Evolutionary conservation across 768 basidiomycete species (phyloP).

Genomic region (Rhizopogon vulgaris): DNA sequence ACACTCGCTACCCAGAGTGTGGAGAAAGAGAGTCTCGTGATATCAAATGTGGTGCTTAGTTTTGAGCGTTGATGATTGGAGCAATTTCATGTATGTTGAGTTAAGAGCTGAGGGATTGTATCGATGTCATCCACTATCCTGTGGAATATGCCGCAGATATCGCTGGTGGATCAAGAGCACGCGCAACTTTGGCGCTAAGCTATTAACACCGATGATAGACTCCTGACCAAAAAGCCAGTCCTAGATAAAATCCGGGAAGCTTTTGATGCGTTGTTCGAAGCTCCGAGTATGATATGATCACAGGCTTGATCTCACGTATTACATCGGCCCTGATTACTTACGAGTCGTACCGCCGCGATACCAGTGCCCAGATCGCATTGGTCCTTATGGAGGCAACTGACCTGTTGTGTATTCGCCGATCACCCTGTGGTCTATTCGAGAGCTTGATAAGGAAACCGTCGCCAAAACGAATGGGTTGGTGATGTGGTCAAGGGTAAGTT

Average conservation of each 20-base stretch:
- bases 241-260: conserved; percentile 20
- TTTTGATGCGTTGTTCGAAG: conserved; percentile 27
- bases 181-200: background rate
- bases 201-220: background rate
- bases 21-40: too few species aligned
- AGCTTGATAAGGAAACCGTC: conserved; percentile 23
- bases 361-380: conserved; percentile 38
- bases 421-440: conserved; percentile 31
- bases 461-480: conserved; percentile 35
- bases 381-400: conserved; percentile 31
- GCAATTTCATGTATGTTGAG: conserved; percentile 10
- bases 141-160: conserved; percentile 33
- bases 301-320: conserved; percentile 24
- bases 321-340: conserved; percentile 29
- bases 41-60: conserved; percentile 32
- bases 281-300: conserved; percentile 6
- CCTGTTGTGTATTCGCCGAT: conserved; percentile 20
- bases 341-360: conserved; percentile 44
- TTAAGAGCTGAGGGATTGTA: conserved; percentile 18
- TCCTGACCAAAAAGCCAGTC: background rate
- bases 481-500: conserved; percentile 29
- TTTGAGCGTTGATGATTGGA: conserved; percentile 16
- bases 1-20: conserved; percentile 49
- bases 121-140: conserved; percentile 60
- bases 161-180: conserved; percentile 29